Conservation (phyloP, 1,284 basidiomycete species). For the Sporisorium exsertum region DNA sequence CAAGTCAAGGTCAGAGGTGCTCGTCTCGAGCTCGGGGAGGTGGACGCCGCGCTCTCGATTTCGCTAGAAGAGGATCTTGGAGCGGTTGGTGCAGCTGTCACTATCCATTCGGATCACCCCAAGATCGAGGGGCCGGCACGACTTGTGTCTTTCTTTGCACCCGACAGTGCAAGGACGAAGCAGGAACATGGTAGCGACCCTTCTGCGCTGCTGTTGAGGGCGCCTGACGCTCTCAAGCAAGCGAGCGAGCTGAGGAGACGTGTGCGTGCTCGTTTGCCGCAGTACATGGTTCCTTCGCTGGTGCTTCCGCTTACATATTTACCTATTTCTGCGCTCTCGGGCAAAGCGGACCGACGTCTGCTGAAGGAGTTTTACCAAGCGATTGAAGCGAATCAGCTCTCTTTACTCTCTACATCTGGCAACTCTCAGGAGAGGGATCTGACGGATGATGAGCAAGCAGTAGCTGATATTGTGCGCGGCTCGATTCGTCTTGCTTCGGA, state of each 20-base stretch:
- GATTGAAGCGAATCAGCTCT: slow-evolving; percentile 15
- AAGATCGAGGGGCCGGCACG: slow-evolving; percentile 37
- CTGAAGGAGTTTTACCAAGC: slow-evolving; percentile 42
- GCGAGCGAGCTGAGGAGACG: slow-evolving; percentile 18
- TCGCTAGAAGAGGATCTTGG: slow-evolving; percentile 15
- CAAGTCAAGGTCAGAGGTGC: slow-evolving; percentile 67
- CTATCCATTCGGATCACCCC: slow-evolving; percentile 47
- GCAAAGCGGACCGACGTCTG: slow-evolving; percentile 54
- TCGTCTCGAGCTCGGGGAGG: slow-evolving; percentile 64
- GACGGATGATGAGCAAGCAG: slow-evolving; percentile 24
- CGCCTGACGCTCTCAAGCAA: slow-evolving; percentile 12
- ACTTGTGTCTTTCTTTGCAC: slow-evolving; percentile 52
- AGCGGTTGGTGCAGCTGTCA: slow-evolving; percentile 33
- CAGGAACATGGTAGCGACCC: slow-evolving; percentile 5
- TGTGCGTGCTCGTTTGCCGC: slow-evolving; percentile 42
- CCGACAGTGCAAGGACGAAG: slow-evolving; percentile 19
- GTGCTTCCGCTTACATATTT: slow-evolving; percentile 51
- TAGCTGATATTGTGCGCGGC: slow-evolving; percentile 34
- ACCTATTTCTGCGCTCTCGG: slow-evolving; percentile 59
- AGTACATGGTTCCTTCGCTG: slow-evolving; percentile 64
- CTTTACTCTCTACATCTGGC: background rate
- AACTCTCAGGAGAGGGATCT: slow-evolving; percentile 19
- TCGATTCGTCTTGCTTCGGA: slow-evolving; percentile 23
- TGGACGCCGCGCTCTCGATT: slow-evolving; percentile 43
- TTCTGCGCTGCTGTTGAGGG: slow-evolving; percentile 7